Evolutionary conservation across 106 monocot genomes (phyloP).

Genomic region (Vanilla planifolia): DNA sequence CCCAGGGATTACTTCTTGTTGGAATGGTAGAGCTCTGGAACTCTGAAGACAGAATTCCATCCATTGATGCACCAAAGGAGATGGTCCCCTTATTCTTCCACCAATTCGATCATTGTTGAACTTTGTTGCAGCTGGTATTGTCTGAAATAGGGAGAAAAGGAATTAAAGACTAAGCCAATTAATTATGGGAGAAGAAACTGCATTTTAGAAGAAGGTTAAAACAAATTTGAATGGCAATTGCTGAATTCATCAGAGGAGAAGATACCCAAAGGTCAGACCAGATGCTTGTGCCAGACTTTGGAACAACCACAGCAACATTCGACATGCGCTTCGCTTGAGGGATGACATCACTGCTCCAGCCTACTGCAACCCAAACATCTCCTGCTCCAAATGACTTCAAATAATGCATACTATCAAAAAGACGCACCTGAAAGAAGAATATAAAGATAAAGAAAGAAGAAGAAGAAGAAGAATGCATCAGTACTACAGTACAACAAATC

Average conservation of each 20-base stretch:
- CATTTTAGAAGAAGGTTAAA: too few species aligned
- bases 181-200: too few species aligned
- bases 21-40: slow-evolving; percentile 56
- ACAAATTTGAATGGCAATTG: background rate
- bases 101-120: slow-evolving; percentile 55
- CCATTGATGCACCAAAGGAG: slow-evolving; percentile 89
- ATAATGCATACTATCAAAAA: slow-evolving; percentile 80
- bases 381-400: slow-evolving; percentile 76
- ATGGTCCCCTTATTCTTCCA: slow-evolving; percentile 72
- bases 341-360: slow-evolving; percentile 92
- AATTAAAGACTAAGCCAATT: too few species aligned
- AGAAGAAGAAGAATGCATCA: background rate
- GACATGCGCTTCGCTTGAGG: slow-evolving; percentile 83
- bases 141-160: slow-evolving; percentile 34
- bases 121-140: slow-evolving; percentile 61
- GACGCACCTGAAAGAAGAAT: slow-evolving; percentile 39
- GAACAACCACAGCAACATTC: slow-evolving; percentile 79
- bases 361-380: slow-evolving; percentile 96
- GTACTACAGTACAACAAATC: background rate
- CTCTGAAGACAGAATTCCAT: slow-evolving; percentile 85
- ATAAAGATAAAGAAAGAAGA: too few species aligned
- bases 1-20: slow-evolving; percentile 66
- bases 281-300: slow-evolving; percentile 85
- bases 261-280: slow-evolving; percentile 96
- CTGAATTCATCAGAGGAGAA: too few species aligned